Base-by-base conservation (phyloP, 495 filamentous ascomycete genomes). In the Xylona heveae region DNA sequence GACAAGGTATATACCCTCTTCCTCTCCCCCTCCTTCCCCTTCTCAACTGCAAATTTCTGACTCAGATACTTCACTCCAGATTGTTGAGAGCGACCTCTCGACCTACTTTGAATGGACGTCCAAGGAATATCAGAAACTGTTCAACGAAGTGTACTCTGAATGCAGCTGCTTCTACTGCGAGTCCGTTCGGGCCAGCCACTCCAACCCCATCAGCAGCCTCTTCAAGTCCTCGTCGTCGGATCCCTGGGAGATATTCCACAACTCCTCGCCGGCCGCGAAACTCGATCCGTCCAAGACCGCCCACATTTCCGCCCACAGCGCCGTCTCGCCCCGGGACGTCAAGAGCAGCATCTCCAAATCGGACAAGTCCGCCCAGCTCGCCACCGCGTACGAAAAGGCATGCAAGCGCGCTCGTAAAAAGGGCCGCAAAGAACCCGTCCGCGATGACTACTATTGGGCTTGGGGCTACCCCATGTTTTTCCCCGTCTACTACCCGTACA, bases 111-210 rank as follows among this genome's bases (percentile, higher is more conserved):
- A 68, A 44, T 79, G 74, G 71, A 92, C 83, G 0, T 65, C 56
- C 47, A 72, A 68, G 41, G 51, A 44, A 7, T 91, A 82, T 47
- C 60, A 73, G 40, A 65, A 71, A 21, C 55, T 51, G 12, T 71
- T 59, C 42, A 54, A 57, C 5, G 62, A 74, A 36, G 61, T 76
- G 17, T 91, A 88, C 49, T 74, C 64, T 19, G 74, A 79, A 49
- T 91, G 82, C 45, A 81, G 71, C 3, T 92, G 82, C 52, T 91
- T 82, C 79, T 84, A 82, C 47, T 92, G 82, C 54, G 80, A 88
- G 57, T 67, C 73, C 14, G 67, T 77, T 38, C 71, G 81, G 8
- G 64, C 66, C 22, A 49, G 64, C 6, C 66, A 76, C 47, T 57
- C 61, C 20, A 65, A 61, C 14, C 37, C 49, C 4, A 21, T 62